Conservation (phyloP, 192 early-diverging fungal genomes). For the Podila minutissima region DNA sequence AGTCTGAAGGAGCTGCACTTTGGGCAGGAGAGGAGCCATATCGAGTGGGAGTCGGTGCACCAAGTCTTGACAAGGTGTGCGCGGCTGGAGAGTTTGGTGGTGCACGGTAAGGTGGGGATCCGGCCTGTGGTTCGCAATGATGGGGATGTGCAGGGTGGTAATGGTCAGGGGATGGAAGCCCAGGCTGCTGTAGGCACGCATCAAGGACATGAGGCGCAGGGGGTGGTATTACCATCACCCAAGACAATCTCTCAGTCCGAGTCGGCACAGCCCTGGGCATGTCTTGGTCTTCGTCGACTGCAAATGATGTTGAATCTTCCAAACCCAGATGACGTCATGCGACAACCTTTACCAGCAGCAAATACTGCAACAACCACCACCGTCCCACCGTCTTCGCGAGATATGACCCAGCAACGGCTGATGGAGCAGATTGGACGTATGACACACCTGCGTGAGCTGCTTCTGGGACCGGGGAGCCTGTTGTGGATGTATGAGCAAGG, state of each 20-base stretch:
- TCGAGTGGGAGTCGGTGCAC: slow-evolving; percentile 5
- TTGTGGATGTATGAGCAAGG: slow-evolving; percentile 9
- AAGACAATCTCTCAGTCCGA: neutral
- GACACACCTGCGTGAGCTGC: neutral
- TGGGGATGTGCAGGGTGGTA: neutral
- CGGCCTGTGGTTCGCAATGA: neutral
- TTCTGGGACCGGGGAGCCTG: neutral
- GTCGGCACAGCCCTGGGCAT: slow-evolving; percentile 9
- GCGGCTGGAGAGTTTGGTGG: slow-evolving; percentile 6
- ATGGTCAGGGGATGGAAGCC: neutral
- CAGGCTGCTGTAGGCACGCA: neutral
- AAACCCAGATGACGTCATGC: neutral
- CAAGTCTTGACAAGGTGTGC: slow-evolving; percentile 8
- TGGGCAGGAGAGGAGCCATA: neutral
- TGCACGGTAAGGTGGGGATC: slow-evolving; percentile 11
- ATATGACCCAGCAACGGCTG: neutral
- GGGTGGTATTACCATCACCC: too few species aligned
- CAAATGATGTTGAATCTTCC: slow-evolving; percentile 5
- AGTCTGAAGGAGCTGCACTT: slow-evolving; percentile 10
- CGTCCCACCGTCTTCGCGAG: neutral
- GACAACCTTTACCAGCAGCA: neutral
- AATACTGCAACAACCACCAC: slow-evolving; percentile 5
- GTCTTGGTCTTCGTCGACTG: slow-evolving; percentile 6
- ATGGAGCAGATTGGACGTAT: slow-evolving; percentile 13
- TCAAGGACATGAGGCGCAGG: neutral